A percentile compares a stretch with the other conserved stretches of the same genome.
Conservation (phyloP, 208 protist species). For the Crithidia brevicula region DNA sequence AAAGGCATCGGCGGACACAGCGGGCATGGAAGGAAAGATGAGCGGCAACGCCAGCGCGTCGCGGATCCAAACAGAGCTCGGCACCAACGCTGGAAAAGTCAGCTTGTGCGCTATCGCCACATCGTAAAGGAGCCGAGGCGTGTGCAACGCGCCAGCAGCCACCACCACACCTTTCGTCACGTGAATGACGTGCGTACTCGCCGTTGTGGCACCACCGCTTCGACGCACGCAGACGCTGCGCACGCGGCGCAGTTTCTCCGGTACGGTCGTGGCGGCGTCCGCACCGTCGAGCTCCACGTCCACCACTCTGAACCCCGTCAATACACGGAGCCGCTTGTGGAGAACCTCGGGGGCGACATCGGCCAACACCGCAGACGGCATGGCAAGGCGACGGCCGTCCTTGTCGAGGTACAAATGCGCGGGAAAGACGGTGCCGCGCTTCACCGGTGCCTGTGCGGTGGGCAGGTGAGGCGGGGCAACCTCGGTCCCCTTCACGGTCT, state of each 20-base stretch:
- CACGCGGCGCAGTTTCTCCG: not conserved
- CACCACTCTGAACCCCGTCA: constrained; percentile 31
- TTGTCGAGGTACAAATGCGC: constrained; percentile 56
- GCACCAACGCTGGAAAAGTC: not conserved
- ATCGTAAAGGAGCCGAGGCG: constrained; percentile 48
- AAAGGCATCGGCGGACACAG: constrained; percentile 52
- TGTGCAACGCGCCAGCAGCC: constrained; percentile 53
- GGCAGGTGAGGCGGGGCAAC: constrained; percentile 29
- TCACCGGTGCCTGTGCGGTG: constrained; percentile 17
- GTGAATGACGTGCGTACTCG: constrained; percentile 7
- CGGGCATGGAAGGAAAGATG: constrained; percentile 41
- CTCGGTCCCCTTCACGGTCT: constrained; percentile 28
- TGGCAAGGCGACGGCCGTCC: constrained; percentile 56
- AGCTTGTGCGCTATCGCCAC: not conserved
- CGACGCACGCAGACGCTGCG: constrained; percentile 14
- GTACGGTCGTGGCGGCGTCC: too few relatives aligned
- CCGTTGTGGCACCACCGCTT: not conserved
- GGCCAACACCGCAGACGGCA: constrained; percentile 36
- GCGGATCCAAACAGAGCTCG: constrained; percentile 25
- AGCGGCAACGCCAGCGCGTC: constrained; percentile 71
- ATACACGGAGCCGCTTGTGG: constrained; percentile 29
- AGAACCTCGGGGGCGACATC: constrained; percentile 17
- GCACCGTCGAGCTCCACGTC: constrained; percentile 19
- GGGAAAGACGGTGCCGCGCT: constrained; percentile 38
- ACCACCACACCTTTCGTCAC: constrained; percentile 56